phyloP scores from a whole-genome alignment of 306 rosid genomes.

The Fragaria vesca region DNA sequence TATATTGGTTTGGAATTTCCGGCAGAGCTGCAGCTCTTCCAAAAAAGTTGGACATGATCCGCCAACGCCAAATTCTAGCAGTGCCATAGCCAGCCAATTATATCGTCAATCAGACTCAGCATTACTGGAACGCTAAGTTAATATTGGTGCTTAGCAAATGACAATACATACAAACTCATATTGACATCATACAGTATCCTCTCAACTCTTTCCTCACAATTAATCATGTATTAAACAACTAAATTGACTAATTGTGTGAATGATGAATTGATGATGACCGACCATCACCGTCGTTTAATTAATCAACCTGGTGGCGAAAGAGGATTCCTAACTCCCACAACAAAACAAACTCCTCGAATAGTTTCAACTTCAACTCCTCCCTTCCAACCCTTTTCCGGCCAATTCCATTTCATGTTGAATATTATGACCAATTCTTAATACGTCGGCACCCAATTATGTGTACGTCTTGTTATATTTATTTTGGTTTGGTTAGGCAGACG shows the following conservation, averaged over 20 bases:
- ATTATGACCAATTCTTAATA: neutral
- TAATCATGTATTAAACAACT: neutral
- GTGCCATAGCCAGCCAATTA: no score
- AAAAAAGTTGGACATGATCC: no score
- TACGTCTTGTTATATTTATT: neutral
- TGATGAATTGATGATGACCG: neutral
- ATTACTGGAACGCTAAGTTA: neutral
- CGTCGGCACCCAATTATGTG: neutral
- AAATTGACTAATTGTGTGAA: neutral
- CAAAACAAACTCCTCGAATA: neutral
- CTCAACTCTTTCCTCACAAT: neutral
- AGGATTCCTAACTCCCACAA: neutral
- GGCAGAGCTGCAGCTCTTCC: no score
- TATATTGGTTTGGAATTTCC: no score
- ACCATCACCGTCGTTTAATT: neutral
- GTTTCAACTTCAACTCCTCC: neutral
- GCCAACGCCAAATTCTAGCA: no score
- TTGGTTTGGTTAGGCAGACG: neutral
- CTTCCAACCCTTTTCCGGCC: neutral
- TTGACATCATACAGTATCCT: neutral
- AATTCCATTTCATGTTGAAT: neutral
- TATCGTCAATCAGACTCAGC: neutral
- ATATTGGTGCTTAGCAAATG: neutral
- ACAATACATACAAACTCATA: no score
- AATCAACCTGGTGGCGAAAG: neutral